Conservation (phyloP, 768 basidiomycete genomes). For the Galerina marginata region DNA sequence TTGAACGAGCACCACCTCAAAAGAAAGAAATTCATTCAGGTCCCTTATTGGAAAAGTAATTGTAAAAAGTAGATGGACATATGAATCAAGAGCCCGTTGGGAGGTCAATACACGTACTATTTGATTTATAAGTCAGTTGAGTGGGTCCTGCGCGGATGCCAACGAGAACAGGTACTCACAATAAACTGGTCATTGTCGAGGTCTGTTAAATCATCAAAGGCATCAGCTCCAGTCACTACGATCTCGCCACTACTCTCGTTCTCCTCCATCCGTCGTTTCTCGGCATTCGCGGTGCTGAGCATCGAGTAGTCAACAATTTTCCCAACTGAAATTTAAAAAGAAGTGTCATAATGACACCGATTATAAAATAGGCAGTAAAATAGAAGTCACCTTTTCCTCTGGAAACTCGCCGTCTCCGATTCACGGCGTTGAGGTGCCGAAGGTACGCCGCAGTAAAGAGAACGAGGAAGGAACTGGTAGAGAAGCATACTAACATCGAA, state of each 20-base stretch:
- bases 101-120: slow-evolving; percentile 3
- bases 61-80: no score
- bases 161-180: slow-evolving; percentile 13
- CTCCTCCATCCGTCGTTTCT: slow-evolving; percentile 1
- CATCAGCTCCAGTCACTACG: slow-evolving; percentile 9
- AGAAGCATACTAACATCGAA: slow-evolving; percentile 17
- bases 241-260: background rate
- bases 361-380: background rate
- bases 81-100: background rate
- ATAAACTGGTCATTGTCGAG: slow-evolving; percentile 29
- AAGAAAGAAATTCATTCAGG: no score
- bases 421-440: slow-evolving; percentile 14
- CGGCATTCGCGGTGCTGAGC: slow-evolving; percentile 13
- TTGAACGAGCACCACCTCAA: no score
- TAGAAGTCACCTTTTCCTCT: slow-evolving; percentile 19
- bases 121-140: no score
- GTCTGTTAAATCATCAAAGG: slow-evolving; percentile 30
- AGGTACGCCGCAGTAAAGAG: slow-evolving; percentile 13
- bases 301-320: slow-evolving; percentile 27
- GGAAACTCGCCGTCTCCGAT: slow-evolving; percentile 16
- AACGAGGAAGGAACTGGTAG: background rate
- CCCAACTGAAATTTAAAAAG: slow-evolving; percentile 6
- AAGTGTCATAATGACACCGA: background rate
- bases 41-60: no score
- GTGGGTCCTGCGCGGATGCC: background rate